Evolutionary conservation across 345 rosid genomes (phyloP).

Genomic region (Eutrema japonicum): DNA sequence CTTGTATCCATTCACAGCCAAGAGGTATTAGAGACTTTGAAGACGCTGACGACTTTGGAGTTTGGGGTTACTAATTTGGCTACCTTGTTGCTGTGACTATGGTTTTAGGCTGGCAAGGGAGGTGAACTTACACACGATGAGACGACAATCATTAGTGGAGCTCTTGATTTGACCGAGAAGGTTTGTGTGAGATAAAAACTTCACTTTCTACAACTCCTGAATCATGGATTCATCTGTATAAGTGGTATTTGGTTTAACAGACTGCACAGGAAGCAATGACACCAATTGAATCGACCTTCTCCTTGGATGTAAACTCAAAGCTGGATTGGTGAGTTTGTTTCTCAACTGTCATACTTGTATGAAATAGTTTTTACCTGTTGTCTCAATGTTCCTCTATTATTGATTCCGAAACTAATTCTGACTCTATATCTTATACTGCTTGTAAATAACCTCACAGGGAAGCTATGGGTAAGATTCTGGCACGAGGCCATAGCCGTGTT

Average conservation of each 20-base stretch:
- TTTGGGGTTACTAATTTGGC: slow-evolving; percentile 5
- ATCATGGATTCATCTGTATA: slow-evolving; percentile 4
- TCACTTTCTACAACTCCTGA: background rate
- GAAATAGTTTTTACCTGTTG: background rate
- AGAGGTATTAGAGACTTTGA: slow-evolving; percentile 58
- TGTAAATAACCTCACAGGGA: slow-evolving; percentile 63
- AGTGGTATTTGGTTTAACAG: slow-evolving; percentile 48
- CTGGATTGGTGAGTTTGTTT: slow-evolving; percentile 76
- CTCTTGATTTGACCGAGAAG: slow-evolving; percentile 95
- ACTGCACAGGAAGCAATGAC: slow-evolving; percentile 99
- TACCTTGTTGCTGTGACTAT: slow-evolving; percentile 1
- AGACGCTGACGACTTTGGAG: slow-evolving; percentile 12
- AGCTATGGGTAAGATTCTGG: slow-evolving; percentile 96
- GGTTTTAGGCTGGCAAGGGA: slow-evolving; percentile 88
- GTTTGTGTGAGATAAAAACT: slow-evolving; percentile 43
- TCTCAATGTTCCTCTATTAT: background rate
- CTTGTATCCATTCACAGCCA: slow-evolving; percentile 89
- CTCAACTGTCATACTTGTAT: slow-evolving; percentile 5
- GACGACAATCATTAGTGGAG: slow-evolving; percentile 96
- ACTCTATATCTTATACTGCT: slow-evolving; percentile 7
- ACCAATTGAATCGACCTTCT: slow-evolving; percentile 96
- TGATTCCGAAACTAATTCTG: background rate
- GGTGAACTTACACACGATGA: slow-evolving; percentile 99
- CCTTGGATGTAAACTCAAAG: slow-evolving; percentile 95
- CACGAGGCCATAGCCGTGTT: slow-evolving; percentile 97